Conservation (phyloP, 2,329 filamentous ascomycete genomes). For the Pestalotiopsis fici region DNA sequence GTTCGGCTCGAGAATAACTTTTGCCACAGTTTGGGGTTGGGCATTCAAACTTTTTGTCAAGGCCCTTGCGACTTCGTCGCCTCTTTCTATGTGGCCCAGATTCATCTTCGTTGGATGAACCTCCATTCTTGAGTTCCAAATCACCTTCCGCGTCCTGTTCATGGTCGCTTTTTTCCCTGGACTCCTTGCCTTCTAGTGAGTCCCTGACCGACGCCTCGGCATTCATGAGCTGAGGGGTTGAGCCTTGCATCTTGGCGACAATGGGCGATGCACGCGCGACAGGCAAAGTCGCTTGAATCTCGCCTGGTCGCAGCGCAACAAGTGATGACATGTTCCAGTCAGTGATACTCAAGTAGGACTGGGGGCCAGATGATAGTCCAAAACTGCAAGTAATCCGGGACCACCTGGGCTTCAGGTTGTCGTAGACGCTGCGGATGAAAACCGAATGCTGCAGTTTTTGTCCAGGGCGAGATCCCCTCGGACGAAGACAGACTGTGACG, state of each 20-base stretch:
- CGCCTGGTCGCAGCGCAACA: constrained; percentile 37
- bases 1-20: constrained; percentile 94
- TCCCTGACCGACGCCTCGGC: constrained; percentile 41
- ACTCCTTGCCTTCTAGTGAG: constrained; percentile 40
- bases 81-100: constrained; percentile 57
- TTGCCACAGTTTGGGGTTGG: constrained; percentile 87
- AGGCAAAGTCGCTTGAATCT: constrained; percentile 38
- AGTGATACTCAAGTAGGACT: constrained; percentile 7
- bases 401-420: neutral
- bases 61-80: constrained; percentile 72
- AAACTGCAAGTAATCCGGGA: neutral
- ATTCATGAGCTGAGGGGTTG: constrained; percentile 39
- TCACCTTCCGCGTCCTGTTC: constrained; percentile 35
- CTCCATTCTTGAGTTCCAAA: constrained; percentile 41
- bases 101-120: constrained; percentile 52
- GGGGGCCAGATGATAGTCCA: neutral
- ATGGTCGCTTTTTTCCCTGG: constrained; percentile 39
- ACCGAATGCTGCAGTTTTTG: neutral
- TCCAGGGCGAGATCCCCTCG: neutral
- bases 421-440: neutral
- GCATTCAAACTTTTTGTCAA: constrained; percentile 84
- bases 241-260: constrained; percentile 45
- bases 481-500: neutral
- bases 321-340: constrained; percentile 43
- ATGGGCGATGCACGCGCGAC: constrained; percentile 38